Conservation (phyloP, 352 stramenopile genomes). For the Phytophthora pisi region DNA sequence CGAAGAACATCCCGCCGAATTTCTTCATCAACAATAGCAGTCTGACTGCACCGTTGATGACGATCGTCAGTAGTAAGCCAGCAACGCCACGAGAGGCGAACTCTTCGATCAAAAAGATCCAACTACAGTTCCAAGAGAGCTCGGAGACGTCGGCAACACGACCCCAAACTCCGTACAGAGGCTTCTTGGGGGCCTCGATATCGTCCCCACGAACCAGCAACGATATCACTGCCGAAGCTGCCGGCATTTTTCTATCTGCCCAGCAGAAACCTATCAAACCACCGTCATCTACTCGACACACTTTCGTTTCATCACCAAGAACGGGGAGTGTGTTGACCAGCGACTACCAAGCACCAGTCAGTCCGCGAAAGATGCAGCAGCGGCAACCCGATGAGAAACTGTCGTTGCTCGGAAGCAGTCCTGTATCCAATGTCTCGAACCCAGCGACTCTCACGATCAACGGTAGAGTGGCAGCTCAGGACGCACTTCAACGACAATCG, state of each 20-base stretch:
- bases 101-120: conserved; percentile 16
- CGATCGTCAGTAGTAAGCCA: conserved; percentile 31
- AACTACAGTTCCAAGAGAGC: conserved; percentile 26
- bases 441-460: conserved; percentile 22
- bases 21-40: conserved; percentile 34
- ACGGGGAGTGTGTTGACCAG: conserved; percentile 17
- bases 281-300: conserved; percentile 21
- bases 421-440: background rate
- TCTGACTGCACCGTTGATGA: conserved; percentile 36
- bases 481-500: conserved; percentile 10
- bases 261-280: conserved; percentile 20
- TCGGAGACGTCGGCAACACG: background rate
- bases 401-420: conserved; percentile 3
- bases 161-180: conserved; percentile 23
- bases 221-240: conserved; percentile 11
- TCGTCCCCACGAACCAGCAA: conserved; percentile 24
- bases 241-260: conserved; percentile 20
- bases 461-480: conserved; percentile 12
- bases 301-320: conserved; percentile 3
- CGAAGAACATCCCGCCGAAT: conserved; percentile 22
- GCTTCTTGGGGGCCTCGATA: conserved; percentile 12
- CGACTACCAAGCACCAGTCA: conserved; percentile 13
- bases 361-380: conserved; percentile 9
- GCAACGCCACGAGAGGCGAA: conserved; percentile 17
- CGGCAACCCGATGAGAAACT: conserved; percentile 14